phyloP scores from a whole-genome alignment of 2,329 filamentous ascomycete species.

The Endoconidiophora polonica region DNA sequence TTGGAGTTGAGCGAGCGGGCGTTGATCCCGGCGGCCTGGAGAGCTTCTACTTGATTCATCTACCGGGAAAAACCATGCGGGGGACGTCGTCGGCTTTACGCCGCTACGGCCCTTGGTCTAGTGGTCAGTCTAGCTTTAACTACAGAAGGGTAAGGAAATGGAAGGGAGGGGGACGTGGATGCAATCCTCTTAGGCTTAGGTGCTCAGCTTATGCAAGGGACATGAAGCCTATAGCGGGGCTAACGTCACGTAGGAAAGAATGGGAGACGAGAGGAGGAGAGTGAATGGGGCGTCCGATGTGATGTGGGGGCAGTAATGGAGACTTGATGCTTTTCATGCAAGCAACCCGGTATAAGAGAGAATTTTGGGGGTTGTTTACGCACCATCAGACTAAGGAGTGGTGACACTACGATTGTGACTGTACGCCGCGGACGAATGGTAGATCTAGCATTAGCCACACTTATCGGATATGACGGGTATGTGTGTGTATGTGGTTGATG shows the following conservation, averaged over 20 bases:
- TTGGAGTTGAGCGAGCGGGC: conserved; percentile 80
- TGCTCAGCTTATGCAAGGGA: not conserved
- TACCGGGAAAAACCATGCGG: conserved; percentile 19
- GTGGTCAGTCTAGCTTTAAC: not conserved
- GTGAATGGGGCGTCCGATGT: not conserved
- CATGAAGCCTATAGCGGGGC: not conserved
- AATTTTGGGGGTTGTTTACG: conserved; percentile 12
- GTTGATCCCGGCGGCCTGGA: conserved; percentile 56
- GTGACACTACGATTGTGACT: conserved; percentile 85
- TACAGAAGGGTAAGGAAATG: not conserved
- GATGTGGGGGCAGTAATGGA: not conserved
- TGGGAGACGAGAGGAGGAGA: not conserved
- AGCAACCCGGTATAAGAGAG: not conserved
- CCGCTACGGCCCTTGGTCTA: not conserved
- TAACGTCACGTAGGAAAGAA: too few relatives aligned
- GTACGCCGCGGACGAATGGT: not conserved
- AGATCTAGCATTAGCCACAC: not conserved
- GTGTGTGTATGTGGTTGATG: too few relatives aligned
- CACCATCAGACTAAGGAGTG: conserved; percentile 78
- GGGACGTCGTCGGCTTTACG: too few relatives aligned
- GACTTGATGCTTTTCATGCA: not conserved
- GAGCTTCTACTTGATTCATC: conserved; percentile 82
- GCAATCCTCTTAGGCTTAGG: too few relatives aligned
- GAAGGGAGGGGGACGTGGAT: too few relatives aligned
- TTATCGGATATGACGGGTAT: not conserved